Conservation (phyloP, 371 early-diverging fungal species). For the Gilbertella persicaria region DNA sequence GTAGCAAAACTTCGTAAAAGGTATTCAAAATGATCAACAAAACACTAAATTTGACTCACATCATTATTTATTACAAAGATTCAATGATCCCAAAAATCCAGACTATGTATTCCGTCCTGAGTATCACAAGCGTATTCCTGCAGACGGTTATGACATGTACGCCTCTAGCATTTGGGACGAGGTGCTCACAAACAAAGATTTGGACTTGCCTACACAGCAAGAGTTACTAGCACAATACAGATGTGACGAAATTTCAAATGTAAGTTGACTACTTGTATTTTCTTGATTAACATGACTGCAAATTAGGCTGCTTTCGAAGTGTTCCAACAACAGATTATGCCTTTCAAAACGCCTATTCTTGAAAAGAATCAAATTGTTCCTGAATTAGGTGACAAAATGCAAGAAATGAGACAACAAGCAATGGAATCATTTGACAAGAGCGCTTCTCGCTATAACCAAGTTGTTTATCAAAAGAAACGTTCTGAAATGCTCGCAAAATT, state of each 20-base stretch:
- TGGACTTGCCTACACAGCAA: constrained; percentile 97
- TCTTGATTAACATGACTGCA: not conserved
- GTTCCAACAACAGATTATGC: constrained; percentile 63
- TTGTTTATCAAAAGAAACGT: constrained; percentile 88
- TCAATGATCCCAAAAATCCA: constrained; percentile 65
- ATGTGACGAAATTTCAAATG: constrained; percentile 94
- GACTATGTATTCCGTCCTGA: constrained; percentile 84
- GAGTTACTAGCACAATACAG: constrained; percentile 96
- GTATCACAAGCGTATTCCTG: constrained; percentile 92
- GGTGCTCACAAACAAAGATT: constrained; percentile 89
- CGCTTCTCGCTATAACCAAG: constrained; percentile 88
- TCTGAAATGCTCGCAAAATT: constrained; percentile 75
- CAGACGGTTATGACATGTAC: constrained; percentile 92
- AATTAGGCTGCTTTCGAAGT: constrained; percentile 63
- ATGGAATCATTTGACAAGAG: constrained; percentile 81
- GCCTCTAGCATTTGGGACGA: constrained; percentile 93
- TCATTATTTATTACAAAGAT: constrained; percentile 36
- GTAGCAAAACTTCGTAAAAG: constrained; percentile 70
- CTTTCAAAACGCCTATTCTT: constrained; percentile 64
- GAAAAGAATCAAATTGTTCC: constrained; percentile 78
- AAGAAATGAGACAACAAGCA: constrained; percentile 57
- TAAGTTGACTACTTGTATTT: constrained; percentile 13
- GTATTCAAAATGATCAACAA: constrained; percentile 30
- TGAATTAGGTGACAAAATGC: constrained; percentile 72
- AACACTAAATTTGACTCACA: no score